Conservation (phyloP, 768 basidiomycete species). For the Phaffia australis region DNA sequence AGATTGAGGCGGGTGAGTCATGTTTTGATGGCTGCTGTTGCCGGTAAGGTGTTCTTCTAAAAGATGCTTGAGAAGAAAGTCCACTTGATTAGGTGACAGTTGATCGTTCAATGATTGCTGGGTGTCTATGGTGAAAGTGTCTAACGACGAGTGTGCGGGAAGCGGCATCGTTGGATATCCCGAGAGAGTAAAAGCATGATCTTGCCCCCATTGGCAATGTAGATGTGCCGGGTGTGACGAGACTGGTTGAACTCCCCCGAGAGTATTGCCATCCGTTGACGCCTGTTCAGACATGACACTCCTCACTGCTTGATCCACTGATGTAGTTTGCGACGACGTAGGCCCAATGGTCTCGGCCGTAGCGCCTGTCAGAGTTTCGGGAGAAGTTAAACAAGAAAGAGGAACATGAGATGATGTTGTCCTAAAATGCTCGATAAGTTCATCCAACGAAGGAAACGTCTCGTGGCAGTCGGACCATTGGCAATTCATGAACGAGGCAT, state of each 20-base stretch:
- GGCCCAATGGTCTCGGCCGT: neutral
- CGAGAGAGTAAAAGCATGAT: constrained; percentile 11
- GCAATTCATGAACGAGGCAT: constrained; percentile 1
- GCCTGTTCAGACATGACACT: too few relatives aligned
- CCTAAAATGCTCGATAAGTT: constrained; percentile 22
- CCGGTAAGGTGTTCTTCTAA: constrained; percentile 21
- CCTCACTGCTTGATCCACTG: neutral
- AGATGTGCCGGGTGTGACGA: neutral
- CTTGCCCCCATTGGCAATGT: constrained; percentile 19
- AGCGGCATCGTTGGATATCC: constrained; percentile 3
- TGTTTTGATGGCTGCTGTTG: neutral
- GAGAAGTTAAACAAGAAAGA: neutral
- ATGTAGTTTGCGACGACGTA: neutral
- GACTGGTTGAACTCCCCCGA: neutral
- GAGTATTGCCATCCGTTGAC: too few relatives aligned
- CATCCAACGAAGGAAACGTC: constrained; percentile 17
- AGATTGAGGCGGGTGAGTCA: too few relatives aligned
- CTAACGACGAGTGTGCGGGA: too few relatives aligned
- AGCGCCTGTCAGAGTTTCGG: neutral
- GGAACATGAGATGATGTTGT: constrained; percentile 21
- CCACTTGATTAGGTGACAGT: constrained; percentile 1
- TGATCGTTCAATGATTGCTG: neutral
- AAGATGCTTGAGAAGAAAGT: constrained; percentile 23
- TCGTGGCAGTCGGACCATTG: constrained; percentile 20
- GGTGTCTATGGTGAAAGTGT: neutral